A percentile compares a stretch with the other conserved stretches of the same genome.
phyloP scores from a whole-genome alignment of 805 yeast species.

The Kazachstania psychrophila region DNA sequence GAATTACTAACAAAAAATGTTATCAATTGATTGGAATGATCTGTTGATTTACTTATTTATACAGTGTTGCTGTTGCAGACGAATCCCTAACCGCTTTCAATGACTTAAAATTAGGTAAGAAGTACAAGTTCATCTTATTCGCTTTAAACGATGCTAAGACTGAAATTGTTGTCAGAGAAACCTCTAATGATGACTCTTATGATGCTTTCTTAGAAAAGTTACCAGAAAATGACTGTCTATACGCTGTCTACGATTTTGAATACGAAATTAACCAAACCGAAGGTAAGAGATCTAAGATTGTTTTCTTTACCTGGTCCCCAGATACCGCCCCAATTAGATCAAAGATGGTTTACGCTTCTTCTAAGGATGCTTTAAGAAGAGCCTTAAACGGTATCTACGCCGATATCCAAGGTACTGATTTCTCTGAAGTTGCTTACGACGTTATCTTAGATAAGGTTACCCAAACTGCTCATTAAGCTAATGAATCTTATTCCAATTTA shows the following conservation, averaged over 20 bases:
- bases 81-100: conserved; percentile 91
- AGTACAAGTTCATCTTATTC: conserved; percentile 74
- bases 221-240: conserved; percentile 93
- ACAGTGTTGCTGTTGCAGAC: conserved; percentile 74
- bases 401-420: conserved; percentile 97
- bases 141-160: conserved; percentile 79
- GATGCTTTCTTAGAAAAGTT: conserved; percentile 79
- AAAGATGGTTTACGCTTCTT: conserved; percentile 98
- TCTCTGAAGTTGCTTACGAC: conserved; percentile 92
- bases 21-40: too few species aligned
- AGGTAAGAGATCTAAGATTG: conserved; percentile 80
- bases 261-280: conserved; percentile 83
- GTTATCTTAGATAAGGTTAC: conserved; percentile 76
- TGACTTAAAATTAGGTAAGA: conserved; percentile 90
- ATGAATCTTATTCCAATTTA: too few species aligned
- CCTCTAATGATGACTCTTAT: conserved; percentile 66
- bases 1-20: too few species aligned
- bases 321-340: conserved; percentile 92
- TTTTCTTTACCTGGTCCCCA: conserved; percentile 88
- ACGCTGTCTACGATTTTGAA: conserved; percentile 95
- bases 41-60: too few species aligned
- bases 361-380: conserved; percentile 95
- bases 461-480: conserved; percentile 2
- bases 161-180: conserved; percentile 80
- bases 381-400: conserved; percentile 90